phyloP scores from a whole-genome alignment of 768 basidiomycete species.

The Macrolepiota fuliginosa region DNA sequence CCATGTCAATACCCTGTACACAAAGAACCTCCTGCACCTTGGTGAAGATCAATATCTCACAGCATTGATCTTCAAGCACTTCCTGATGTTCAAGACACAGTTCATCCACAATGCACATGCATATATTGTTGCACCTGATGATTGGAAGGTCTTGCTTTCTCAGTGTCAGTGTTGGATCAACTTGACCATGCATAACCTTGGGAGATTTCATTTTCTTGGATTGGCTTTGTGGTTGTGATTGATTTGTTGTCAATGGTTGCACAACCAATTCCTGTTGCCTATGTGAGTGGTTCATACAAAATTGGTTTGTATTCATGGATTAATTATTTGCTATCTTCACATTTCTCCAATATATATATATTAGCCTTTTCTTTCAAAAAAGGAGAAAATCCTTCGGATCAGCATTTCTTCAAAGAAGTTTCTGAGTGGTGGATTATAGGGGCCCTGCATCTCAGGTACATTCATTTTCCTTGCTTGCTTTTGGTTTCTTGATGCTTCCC shows the following conservation, averaged over 20 bases:
- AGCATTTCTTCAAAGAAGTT: no score
- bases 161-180: slow-evolving; percentile 99
- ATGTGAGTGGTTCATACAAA: slow-evolving; percentile 53
- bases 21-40: slow-evolving; percentile 96
- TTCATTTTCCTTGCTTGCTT: no score
- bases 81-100: slow-evolving; percentile 91
- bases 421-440: no score
- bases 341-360: no score
- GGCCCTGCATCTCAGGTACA: no score
- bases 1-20: slow-evolving; percentile 94
- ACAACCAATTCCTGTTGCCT: slow-evolving; percentile 84
- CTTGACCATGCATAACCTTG: slow-evolving; percentile 96
- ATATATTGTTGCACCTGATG: slow-evolving; percentile 92
- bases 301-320: not conserved
- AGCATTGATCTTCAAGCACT: slow-evolving; percentile 93
- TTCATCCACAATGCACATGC: slow-evolving; percentile 95
- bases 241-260: slow-evolving; percentile 87
- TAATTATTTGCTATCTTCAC: no score
- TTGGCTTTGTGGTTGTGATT: slow-evolving; percentile 90
- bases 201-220: slow-evolving; percentile 90
- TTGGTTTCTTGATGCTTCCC: no score
- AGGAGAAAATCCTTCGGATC: no score
- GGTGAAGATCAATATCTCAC: slow-evolving; percentile 99
- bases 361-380: no score
- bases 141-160: slow-evolving; percentile 90